Evolutionary conservation across 2,329 filamentous ascomycete species (phyloP), one percentile per base, ranked within the genome.

Genomic region (Pseudogymnoascus pannorum): DNA sequence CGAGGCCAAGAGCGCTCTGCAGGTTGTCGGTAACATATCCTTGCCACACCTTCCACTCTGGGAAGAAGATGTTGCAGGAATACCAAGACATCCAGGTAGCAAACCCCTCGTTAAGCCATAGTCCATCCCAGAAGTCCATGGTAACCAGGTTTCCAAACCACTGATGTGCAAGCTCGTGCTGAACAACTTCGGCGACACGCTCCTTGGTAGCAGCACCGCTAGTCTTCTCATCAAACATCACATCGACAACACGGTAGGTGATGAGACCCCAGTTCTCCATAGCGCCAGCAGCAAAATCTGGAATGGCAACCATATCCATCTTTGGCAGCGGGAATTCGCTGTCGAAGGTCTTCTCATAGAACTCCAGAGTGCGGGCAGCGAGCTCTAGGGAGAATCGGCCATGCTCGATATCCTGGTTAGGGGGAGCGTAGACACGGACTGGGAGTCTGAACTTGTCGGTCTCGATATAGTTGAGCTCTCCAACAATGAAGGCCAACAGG

Each of bases 251-350:
- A 66, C 93, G 88, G 78, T 97, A 97, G 5, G 93, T 97, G 68
- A 97, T 86, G 59, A 97, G 79, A 72, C 93, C 93, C 93, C 93
- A 97, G 75, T 97, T 97, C 81, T 97, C 92, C 92, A 97, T 97
- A 63, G 92, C 93, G 65, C 93, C 93, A 57, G 92, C 91, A 58
- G 91, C 91, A 73, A 97, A 97, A 73, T 97, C 93, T 14, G 93
- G 93, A 71, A 97, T 92, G 48, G 93, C 92, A 68, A 96, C 87
- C 88, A 96, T 94, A 75, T 96, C 91, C 89, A 96, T 94, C 82
- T 96, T 96, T 59, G 91, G 91, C 42, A 96, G 79, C 5, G 91
- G 91, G 72, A 94, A 97, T 31, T 88, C 79, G 73, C 86, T 92
- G 67, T 89, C 89, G 68, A 97, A 97, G 2, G 91, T 89, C 77